Conservation (phyloP, 2,329 filamentous ascomycete species). For the Calonectria fujianensis region DNA sequence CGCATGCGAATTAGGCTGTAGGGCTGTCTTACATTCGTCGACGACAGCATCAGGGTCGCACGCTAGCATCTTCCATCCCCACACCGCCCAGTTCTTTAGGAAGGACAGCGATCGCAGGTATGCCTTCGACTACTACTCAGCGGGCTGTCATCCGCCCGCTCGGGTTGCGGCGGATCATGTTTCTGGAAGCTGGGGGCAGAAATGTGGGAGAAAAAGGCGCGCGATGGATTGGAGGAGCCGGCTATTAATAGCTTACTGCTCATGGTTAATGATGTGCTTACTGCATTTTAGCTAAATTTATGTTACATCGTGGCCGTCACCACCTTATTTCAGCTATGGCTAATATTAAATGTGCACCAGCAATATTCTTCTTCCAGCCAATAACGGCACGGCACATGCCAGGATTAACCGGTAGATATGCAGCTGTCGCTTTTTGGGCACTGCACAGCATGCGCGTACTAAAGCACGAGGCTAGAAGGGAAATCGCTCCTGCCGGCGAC, state of each 20-base stretch:
- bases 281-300: neutral
- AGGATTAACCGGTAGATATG: neutral
- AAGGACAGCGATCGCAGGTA: neutral
- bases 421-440: neutral
- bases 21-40: neutral
- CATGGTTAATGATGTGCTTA: neutral
- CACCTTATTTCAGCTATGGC: neutral
- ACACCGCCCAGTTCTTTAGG: slow-evolving; percentile 4
- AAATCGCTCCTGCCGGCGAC: neutral
- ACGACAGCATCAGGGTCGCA: neutral
- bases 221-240: neutral
- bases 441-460: neutral
- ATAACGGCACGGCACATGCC: neutral
- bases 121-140: neutral
- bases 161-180: neutral
- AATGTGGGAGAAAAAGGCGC: neutral
- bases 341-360: neutral
- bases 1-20: neutral
- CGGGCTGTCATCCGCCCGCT: neutral
- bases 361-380: neutral
- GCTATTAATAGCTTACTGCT: neutral
- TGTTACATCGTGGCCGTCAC: neutral
- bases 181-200: slow-evolving; percentile 3
- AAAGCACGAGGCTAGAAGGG: neutral
- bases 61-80: neutral